Evolutionary conservation across 164 flowering plant species (phyloP).

Genomic region (Aristolochia fimbriata): DNA sequence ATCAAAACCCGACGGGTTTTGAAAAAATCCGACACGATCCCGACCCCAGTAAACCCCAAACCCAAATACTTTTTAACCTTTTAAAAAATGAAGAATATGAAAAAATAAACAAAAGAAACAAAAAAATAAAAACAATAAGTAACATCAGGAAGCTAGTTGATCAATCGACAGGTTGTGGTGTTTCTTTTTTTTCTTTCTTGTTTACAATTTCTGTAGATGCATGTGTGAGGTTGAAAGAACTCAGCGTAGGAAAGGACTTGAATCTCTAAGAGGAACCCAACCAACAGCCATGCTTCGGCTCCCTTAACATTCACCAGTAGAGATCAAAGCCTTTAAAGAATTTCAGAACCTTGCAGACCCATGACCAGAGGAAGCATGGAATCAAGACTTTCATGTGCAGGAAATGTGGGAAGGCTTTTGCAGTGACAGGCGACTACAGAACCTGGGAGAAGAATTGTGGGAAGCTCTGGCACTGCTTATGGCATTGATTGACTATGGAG

Average conservation of each 20-base stretch:
- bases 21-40: too few species aligned
- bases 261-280: constrained; percentile 70
- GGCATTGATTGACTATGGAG: too few species aligned
- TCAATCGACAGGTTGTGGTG: too few species aligned
- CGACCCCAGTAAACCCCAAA: too few species aligned
- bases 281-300: constrained; percentile 87
- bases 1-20: too few species aligned
- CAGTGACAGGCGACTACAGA: constrained; percentile 84
- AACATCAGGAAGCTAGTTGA: too few species aligned
- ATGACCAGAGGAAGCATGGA: constrained; percentile 88
- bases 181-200: background rate
- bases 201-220: constrained; percentile 58
- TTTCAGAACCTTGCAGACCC: constrained; percentile 83
- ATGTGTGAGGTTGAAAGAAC: constrained; percentile 98
- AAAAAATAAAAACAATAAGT: too few species aligned
- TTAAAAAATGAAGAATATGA: too few species aligned
- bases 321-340: constrained; percentile 76
- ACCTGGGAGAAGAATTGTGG: constrained; percentile 95
- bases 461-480: constrained; percentile 87
- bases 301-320: constrained; percentile 81
- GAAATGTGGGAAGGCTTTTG: constrained; percentile 81
- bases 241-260: constrained; percentile 79
- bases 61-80: too few species aligned
- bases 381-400: constrained; percentile 80
- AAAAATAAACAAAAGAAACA: too few species aligned